Evolutionary conservation across 352 stramenopile genomes (phyloP).

Genomic region (Pilasporangium apinafurcum): DNA sequence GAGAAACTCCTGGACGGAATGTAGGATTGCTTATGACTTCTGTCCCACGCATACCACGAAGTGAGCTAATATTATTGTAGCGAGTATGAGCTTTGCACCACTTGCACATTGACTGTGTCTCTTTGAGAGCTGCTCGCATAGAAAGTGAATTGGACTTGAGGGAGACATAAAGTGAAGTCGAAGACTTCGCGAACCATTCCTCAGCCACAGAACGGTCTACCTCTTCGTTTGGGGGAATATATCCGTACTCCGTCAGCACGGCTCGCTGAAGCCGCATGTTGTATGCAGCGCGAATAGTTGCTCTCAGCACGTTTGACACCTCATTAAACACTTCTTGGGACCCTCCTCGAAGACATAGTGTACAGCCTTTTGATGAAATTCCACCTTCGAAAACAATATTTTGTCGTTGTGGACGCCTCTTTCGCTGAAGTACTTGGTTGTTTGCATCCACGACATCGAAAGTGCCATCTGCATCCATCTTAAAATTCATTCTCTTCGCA

Average conservation of each 20-base stretch:
- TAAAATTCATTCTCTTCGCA: conserved; percentile 44
- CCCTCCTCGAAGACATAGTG: conserved; percentile 74
- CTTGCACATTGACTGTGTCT: conserved; percentile 78
- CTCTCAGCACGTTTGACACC: conserved; percentile 50
- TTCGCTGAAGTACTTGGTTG: conserved; percentile 7
- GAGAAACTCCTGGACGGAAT: conserved; percentile 5
- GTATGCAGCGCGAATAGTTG: conserved; percentile 64
- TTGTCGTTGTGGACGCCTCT: conserved; percentile 65
- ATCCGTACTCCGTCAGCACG: conserved; percentile 52
- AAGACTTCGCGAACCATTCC: conserved; percentile 78
- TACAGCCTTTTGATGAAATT: conserved; percentile 64
- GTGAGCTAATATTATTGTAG: conserved; percentile 81
- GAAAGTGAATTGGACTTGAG: conserved; percentile 84
- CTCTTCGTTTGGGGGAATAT: conserved; percentile 42
- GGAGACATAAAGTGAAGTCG: conserved; percentile 76
- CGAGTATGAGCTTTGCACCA: conserved; percentile 78
- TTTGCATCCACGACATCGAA: conserved; percentile 7
- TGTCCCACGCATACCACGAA: conserved; percentile 39
- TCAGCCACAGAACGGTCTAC: conserved; percentile 61
- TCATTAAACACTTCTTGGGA: conserved; percentile 57
- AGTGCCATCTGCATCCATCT: conserved; percentile 15
- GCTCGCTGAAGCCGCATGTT: conserved; percentile 75
- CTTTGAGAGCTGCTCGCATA: conserved; percentile 74
- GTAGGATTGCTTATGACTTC: conserved; percentile 3
- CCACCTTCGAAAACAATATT: conserved; percentile 86